These are phyloP conservation scores for Candida loeiensis DNA, from an alignment of 805 yeast species.

Conservation along the genomic window DNA sequence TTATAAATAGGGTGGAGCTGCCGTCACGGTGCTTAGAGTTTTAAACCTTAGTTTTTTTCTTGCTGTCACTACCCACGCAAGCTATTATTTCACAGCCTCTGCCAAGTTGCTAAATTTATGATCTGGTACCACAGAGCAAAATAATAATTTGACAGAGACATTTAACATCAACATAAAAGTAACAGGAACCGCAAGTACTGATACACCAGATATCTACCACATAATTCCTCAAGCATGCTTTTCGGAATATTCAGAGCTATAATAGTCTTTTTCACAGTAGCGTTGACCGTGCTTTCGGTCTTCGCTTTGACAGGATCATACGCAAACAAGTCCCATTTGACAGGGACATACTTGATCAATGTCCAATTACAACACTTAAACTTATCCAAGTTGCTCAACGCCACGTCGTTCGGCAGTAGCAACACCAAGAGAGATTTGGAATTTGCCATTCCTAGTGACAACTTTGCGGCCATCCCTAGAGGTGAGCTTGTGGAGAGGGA, in stretches of 20 bases:
- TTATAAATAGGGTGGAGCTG: not conserved
- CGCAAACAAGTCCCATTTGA: constrained; percentile 30
- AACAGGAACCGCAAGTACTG: too few relatives aligned
- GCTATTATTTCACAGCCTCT: not conserved
- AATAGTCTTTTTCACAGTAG: constrained; percentile 31
- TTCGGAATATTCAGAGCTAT: constrained; percentile 32
- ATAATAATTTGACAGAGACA: too few relatives aligned
- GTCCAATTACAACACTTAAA: constrained; percentile 33
- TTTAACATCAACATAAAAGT: not conserved
- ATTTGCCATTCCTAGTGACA: not conserved
- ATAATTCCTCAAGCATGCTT: too few relatives aligned
- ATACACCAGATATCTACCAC: too few relatives aligned
- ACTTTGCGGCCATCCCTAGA: not conserved
- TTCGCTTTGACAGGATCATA: constrained; percentile 41
- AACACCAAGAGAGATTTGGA: constrained; percentile 1
- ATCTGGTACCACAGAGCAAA: too few relatives aligned
- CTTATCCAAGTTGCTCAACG: constrained; percentile 26
- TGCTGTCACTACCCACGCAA: not conserved
- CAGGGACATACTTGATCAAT: constrained; percentile 33
- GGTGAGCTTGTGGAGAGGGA: not conserved
- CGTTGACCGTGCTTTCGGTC: constrained; percentile 26
- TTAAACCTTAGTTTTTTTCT: not conserved
- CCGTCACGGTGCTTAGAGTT: not conserved
- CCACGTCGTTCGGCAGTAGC: constrained; percentile 6
- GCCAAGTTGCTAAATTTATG: not conserved